Conservation (phyloP, 768 basidiomycete species). For the Fomitopsis serialis region DNA sequence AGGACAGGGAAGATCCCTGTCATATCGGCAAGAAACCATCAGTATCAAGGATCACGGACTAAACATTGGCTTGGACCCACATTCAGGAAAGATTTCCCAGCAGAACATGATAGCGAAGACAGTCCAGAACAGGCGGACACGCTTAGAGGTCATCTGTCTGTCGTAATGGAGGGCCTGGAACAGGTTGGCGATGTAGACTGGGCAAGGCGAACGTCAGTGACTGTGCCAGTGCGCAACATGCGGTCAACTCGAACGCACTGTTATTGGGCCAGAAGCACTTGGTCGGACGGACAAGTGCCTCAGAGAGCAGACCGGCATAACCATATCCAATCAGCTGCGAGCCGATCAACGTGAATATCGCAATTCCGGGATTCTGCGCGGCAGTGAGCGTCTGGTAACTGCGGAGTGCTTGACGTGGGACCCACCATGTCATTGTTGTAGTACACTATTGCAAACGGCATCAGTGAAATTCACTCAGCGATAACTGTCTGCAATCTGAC, state of each 20-base stretch:
- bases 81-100: slow-evolving; percentile 36
- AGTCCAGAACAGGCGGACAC: slow-evolving; percentile 35
- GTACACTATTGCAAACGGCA: slow-evolving; percentile 16
- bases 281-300: slow-evolving; percentile 49
- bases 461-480: neutral
- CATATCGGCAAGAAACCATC: too few relatives aligned
- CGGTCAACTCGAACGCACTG: slow-evolving; percentile 16
- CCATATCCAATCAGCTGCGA: slow-evolving; percentile 31
- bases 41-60: neutral
- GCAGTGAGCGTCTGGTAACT: neutral
- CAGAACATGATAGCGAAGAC: slow-evolving; percentile 28
- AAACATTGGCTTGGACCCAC: slow-evolving; percentile 17
- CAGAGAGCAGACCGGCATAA: slow-evolving; percentile 30
- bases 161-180: slow-evolving; percentile 33
- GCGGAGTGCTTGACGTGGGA: neutral
- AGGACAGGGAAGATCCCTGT: slow-evolving; percentile 32
- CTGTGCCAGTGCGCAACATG: neutral
- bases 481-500: slow-evolving; percentile 1
- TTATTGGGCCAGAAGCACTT: slow-evolving; percentile 26
- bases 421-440: slow-evolving; percentile 35
- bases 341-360: slow-evolving; percentile 32
- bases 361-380: slow-evolving; percentile 14
- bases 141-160: slow-evolving; percentile 31
- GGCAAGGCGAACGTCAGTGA: slow-evolving; percentile 8
- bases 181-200: slow-evolving; percentile 22